Evolutionary conservation across 1,284 basidiomycete species (phyloP).

Genomic region (Boletus albobrunnescens): DNA sequence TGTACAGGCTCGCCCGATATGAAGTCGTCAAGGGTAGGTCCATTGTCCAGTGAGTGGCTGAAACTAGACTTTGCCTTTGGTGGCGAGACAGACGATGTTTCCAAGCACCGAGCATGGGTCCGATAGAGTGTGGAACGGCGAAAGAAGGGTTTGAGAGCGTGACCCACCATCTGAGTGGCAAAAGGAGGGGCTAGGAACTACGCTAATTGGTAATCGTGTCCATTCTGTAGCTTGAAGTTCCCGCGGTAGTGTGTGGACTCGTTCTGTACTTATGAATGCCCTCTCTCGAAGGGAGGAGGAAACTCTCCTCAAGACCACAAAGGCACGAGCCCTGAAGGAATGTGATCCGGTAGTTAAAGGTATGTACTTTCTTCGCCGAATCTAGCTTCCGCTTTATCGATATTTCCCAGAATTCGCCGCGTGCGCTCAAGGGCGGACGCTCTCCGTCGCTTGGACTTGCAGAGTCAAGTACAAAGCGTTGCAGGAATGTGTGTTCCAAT

Average conservation of each 20-base stretch:
- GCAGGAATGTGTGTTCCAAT: slow-evolving; percentile 79
- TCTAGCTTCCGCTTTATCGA: background rate
- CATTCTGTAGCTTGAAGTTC: background rate
- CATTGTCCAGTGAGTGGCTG: slow-evolving; percentile 59
- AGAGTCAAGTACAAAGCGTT: slow-evolving; percentile 64
- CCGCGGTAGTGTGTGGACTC: background rate
- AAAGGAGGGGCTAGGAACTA: background rate
- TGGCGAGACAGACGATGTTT: slow-evolving; percentile 40
- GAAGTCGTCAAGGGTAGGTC: slow-evolving; percentile 85
- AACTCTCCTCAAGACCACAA: slow-evolving; percentile 77
- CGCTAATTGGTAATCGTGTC: slow-evolving; percentile 17
- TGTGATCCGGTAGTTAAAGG: slow-evolving; percentile 79
- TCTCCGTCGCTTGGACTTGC: slow-evolving; percentile 85
- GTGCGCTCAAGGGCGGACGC: slow-evolving; percentile 76
- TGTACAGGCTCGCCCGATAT: slow-evolving; percentile 60
- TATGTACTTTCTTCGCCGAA: slow-evolving; percentile 24
- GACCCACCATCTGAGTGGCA: slow-evolving; percentile 17
- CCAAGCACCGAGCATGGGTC: slow-evolving; percentile 44
- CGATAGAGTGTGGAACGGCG: slow-evolving; percentile 7
- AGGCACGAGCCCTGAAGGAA: slow-evolving; percentile 72
- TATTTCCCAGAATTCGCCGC: slow-evolving; percentile 68
- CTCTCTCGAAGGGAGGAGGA: slow-evolving; percentile 88
- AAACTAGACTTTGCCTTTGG: slow-evolving; percentile 45
- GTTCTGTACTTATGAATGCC: slow-evolving; percentile 59
- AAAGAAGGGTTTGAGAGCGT: slow-evolving; percentile 14